Base-by-base conservation (phyloP, 176 grass and related monocot species). In the Musa schizocarpa region DNA sequence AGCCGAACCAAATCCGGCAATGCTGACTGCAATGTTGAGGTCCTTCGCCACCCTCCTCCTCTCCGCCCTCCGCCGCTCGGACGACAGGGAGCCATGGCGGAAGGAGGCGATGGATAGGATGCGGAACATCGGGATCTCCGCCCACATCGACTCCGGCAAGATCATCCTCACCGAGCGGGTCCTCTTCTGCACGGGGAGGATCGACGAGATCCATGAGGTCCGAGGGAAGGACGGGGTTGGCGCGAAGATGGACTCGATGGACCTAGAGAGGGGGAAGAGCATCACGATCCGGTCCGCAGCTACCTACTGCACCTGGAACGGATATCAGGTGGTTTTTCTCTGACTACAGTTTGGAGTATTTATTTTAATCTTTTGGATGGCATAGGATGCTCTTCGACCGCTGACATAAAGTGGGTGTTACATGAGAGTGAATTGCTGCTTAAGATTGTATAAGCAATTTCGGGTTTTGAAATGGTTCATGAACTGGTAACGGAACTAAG, bases 201-300 rank as follows among this genome's bases (percentile, higher is more conserved):
- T 94, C 84, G 88, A 98, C 71, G 95, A 98, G 90, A 93, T 98
- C 66, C 94, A 98, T 65, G 94, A 98, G 84, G 94, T 93, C 48
- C 88, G 94, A 23, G 90, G 90, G 24, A 78, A 82, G 50, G 94
- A 98, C 43, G 94, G 90, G 11, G 90, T 93, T 8, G 94, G 90
- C 8, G 90, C 95, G 1, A 98, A 94, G 84, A 98, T 98, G 90
- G 95, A 98, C 78, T 98, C 90, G 72, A 94, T 98, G 90, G 95
- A 98, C 81, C 91, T 98, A 9, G 88, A 98, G 86, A 87, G 90
- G 51, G 88, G 91, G 66, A 98, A 98, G 78, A 90, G 95, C 11
- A 94, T 98, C 75, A 98, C 90, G 8, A 98, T 98, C 57, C 95
- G 91, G 79, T 94, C 95, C 10, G 90, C 95, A 26, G 95, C 95